phyloP scores from a whole-genome alignment of 225 moss, liverwort and hornwort species.

The Polytrichum formosum region DNA sequence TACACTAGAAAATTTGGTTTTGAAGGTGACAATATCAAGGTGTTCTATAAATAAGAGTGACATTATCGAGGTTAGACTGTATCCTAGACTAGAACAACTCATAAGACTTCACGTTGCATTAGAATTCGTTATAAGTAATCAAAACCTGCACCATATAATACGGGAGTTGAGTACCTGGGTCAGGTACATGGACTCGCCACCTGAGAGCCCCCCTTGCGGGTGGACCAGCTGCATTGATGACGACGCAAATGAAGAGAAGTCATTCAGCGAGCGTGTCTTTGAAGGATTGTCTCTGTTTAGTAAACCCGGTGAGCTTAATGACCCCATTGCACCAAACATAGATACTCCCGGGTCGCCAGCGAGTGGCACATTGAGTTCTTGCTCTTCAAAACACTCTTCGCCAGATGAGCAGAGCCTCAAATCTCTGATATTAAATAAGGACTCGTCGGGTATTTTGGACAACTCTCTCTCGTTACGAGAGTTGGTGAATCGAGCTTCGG shows the following conservation, averaged over 20 bases:
- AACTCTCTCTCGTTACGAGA: background rate
- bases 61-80: too few relatives aligned
- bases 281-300: constrained; percentile 52
- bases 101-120: too few relatives aligned
- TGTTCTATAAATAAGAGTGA: too few relatives aligned
- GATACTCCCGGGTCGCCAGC: background rate
- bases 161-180: too few relatives aligned
- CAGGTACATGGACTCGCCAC: constrained; percentile 67
- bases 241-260: constrained; percentile 28
- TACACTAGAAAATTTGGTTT: too few relatives aligned
- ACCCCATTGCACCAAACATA: constrained; percentile 22
- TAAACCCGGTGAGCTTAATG: constrained; percentile 30
- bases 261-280: constrained; percentile 38
- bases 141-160: too few relatives aligned
- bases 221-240: constrained; percentile 52
- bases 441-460: background rate
- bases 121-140: too few relatives aligned
- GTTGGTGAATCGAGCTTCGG: background rate
- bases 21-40: too few relatives aligned
- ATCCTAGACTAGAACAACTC: too few relatives aligned
- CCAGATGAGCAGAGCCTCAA: background rate
- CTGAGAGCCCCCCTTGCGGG: constrained; percentile 78
- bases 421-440: too few relatives aligned
- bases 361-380: constrained; percentile 4
- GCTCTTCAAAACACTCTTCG: background rate